Evolutionary conservation across 2,329 filamentous ascomycete species (phyloP).

Genomic region (Alternaria sp.): DNA sequence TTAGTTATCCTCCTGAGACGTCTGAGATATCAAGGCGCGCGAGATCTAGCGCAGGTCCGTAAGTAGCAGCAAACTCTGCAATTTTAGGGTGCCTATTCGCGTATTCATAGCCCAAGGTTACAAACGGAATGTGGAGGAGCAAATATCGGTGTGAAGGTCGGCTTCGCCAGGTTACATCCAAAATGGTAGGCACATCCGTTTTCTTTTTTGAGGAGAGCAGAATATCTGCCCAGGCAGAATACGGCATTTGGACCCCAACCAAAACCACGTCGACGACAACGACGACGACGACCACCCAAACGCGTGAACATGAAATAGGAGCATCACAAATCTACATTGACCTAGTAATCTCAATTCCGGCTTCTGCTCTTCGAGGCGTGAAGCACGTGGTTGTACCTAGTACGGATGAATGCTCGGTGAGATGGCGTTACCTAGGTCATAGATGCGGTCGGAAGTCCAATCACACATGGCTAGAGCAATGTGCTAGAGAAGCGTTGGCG

Average conservation of each 20-base stretch:
- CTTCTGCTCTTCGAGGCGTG: not conserved
- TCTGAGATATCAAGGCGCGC: not conserved
- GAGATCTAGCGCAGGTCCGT: conserved; percentile 6
- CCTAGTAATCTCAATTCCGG: not conserved
- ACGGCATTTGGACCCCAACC: not conserved
- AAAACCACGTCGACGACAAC: not conserved
- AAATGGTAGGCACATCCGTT: not conserved
- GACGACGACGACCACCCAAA: not conserved
- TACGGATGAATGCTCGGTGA: conserved; percentile 14
- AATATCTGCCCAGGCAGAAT: conserved; percentile 8
- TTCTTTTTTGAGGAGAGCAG: not conserved
- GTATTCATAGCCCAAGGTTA: not conserved
- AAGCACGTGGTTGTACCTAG: not conserved
- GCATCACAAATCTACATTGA: not conserved
- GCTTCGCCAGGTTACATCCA: not conserved
- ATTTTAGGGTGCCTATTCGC: not conserved
- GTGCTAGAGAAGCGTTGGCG: conserved; percentile 2
- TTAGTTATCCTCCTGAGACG: not conserved
- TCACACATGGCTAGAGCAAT: conserved; percentile 8
- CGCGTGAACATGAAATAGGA: not conserved
- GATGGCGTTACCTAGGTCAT: conserved; percentile 3
- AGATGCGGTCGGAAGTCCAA: conserved; percentile 4
- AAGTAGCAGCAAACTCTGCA: conserved; percentile 7
- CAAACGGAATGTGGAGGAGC: not conserved
- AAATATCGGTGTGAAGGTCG: not conserved